Evolutionary conservation across 2,329 filamentous ascomycete species (phyloP), one percentile per base, ranked within the genome.

Genomic region (Stachybotrys echinatus): DNA sequence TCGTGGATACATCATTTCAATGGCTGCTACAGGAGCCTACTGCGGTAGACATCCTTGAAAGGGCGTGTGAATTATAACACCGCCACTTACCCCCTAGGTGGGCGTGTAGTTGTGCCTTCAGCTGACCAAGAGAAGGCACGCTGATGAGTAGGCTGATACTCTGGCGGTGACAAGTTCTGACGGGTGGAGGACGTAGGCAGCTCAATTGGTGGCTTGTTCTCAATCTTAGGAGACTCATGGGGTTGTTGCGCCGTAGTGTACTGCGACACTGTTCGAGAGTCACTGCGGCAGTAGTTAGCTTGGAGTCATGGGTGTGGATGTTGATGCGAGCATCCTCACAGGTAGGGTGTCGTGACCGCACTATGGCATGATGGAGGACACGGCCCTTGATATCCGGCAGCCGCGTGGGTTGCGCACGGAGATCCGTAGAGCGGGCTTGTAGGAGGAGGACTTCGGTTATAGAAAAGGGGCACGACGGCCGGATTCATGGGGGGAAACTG

Each of bases 341-440:
- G 27, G 22, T 45, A 27, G 4, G 42, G 14, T 45, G 20, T 7
- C 6, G n/a, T 45, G 19, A 3, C 23, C 19, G n/a, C 18, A 2
- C 12, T 23, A 17, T 5, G 42, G 12, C 20, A 7, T n/a, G 42
- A 45, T 45, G 20, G 27, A 34, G 27, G 27, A 34, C 27, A 34
- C 10, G 27, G 27, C 27, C 27, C 27, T 5, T 34, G 27, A 34
- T 5, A 34, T 10, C 27, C 27, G 14, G 52, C 46, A 2, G 48
- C 54, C 3, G 51, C 53, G 18, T 56, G 56, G n/a, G 49, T 51
- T 48, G 56, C 52, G 53, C 59, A 59, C 23, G 48, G 47, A 1
- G 59, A 37, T 12, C 52, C 49, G 12, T 55, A 51, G 6, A 65
- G 68, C 14, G 68, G 68, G 45, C 67, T 70, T 56, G 65, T 66